phyloP scores from a whole-genome alignment of 1,284 basidiomycete genomes.

The Trichosporon asahii region DNA sequence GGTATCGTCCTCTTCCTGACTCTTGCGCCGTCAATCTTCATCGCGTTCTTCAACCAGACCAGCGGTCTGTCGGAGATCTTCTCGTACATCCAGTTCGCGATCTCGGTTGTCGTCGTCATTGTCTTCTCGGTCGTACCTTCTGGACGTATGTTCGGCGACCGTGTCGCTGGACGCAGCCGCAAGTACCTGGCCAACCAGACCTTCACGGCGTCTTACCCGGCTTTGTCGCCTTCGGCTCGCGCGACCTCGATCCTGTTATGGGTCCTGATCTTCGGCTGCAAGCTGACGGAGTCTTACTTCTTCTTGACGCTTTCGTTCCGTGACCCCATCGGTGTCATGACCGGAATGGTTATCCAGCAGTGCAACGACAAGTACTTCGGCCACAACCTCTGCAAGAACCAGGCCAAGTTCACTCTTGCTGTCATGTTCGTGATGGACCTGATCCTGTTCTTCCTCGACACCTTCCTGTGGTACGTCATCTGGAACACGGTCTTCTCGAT shows the following conservation, averaged over 20 bases:
- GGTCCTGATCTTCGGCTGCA: constrained; percentile 88
- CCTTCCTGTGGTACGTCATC: constrained; percentile 89
- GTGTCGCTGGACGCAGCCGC: constrained; percentile 84
- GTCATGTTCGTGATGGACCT: constrained; percentile 98
- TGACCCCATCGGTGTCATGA: constrained; percentile 84
- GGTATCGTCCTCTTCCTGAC: constrained; percentile 78
- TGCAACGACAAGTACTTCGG: constrained; percentile 83
- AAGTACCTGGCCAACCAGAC: constrained; percentile 95
- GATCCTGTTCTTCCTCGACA: constrained; percentile 91
- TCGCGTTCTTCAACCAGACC: constrained; percentile 70
- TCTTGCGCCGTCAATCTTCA: constrained; percentile 84
- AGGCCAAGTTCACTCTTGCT: constrained; percentile 84
- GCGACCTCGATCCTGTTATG: constrained; percentile 73
- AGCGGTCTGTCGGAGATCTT: constrained; percentile 69
- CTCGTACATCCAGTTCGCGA: constrained; percentile 86
- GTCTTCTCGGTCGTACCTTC: constrained; percentile 84
- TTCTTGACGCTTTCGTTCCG: constrained; percentile 91
- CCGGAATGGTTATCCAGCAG: constrained; percentile 83
- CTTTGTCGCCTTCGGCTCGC: constrained; percentile 61
- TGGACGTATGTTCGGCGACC: constrained; percentile 84
- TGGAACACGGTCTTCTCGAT: constrained; percentile 96
- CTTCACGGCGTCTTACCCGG: constrained; percentile 88
- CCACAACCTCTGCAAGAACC: constrained; percentile 72
- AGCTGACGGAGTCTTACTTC: constrained; percentile 91
- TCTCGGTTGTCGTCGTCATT: constrained; percentile 74